phyloP scores from a whole-genome alignment of 139 green algal species.

The Coccomyxa sp. region DNA sequence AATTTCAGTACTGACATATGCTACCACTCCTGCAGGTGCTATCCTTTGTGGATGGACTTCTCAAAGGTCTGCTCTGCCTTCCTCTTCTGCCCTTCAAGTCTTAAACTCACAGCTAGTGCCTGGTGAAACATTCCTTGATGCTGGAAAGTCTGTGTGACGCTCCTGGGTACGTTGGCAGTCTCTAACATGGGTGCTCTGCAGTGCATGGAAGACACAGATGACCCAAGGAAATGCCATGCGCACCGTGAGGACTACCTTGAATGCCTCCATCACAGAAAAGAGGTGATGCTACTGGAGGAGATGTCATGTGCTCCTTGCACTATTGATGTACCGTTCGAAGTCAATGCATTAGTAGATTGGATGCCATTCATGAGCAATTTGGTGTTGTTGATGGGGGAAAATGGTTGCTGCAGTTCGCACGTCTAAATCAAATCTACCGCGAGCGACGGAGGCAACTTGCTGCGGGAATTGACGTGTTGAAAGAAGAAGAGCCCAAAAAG shows the following conservation, averaged over 20 bases:
- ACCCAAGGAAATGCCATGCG: constrained; percentile 48
- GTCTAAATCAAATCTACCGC: background rate
- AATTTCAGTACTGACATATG: background rate
- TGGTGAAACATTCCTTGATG: background rate
- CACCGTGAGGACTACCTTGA: constrained; percentile 65
- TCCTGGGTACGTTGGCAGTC: background rate
- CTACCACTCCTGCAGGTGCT: constrained; percentile 44
- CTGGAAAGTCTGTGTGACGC: background rate
- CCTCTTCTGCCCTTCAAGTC: background rate
- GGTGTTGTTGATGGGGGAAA: background rate
- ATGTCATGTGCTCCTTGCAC: background rate
- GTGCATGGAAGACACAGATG: constrained; percentile 62
- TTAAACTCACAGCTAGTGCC: background rate
- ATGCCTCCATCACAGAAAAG: constrained; percentile 67
- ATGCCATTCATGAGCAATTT: background rate
- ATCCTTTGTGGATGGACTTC: constrained; percentile 68
- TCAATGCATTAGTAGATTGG: background rate
- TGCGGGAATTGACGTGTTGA: background rate
- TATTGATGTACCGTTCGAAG: background rate
- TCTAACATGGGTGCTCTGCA: constrained; percentile 10
- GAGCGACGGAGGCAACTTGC: background rate
- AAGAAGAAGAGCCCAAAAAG: background rate
- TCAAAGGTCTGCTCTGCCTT: constrained; percentile 27
- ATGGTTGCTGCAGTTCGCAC: background rate
- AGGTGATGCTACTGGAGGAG: constrained; percentile 24